These are phyloP conservation scores for Blastocystis sp. DNA, from an alignment of 352 stramenopile genomes.

Conservation along the genomic window DNA sequence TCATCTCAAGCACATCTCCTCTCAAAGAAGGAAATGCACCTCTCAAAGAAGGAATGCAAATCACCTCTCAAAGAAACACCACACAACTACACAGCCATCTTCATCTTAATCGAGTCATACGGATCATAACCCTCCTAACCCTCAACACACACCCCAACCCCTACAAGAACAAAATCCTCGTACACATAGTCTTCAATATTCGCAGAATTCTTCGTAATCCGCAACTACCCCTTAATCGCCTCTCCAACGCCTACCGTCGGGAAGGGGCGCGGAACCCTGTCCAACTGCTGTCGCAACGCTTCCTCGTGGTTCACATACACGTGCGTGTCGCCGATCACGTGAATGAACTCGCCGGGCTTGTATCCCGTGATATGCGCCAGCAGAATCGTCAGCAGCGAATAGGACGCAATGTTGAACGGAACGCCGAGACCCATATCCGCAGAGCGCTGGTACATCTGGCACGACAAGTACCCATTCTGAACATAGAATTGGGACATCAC, in stretches of 20 bases:
- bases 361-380: slow-evolving; percentile 89
- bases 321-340: slow-evolving; percentile 97
- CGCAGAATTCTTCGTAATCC: slow-evolving; percentile 81
- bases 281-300: slow-evolving; percentile 91
- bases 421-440: slow-evolving; percentile 99
- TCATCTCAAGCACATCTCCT: too few species aligned
- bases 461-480: slow-evolving; percentile 83
- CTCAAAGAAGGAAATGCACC: too few species aligned
- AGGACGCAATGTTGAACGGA: slow-evolving; percentile 99
- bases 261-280: slow-evolving; percentile 89
- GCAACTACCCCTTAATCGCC: slow-evolving; percentile 58
- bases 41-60: too few species aligned
- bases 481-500: slow-evolving; percentile 97
- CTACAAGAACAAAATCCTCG: slow-evolving; percentile 90
- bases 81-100: slow-evolving; percentile 90
- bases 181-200: slow-evolving; percentile 94
- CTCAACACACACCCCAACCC: not conserved
- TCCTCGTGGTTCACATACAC: slow-evolving; percentile 99
- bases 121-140: slow-evolving; percentile 88
- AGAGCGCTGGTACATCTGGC: slow-evolving; percentile 98
- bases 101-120: slow-evolving; percentile 96
- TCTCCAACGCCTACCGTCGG: slow-evolving; percentile 89
- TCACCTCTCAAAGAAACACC: slow-evolving; percentile 29
- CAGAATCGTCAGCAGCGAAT: slow-evolving; percentile 94
- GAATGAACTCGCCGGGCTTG: slow-evolving; percentile 92